Conservation (phyloP, 2,329 filamentous ascomycete genomes). For the Polychaeton citri region DNA sequence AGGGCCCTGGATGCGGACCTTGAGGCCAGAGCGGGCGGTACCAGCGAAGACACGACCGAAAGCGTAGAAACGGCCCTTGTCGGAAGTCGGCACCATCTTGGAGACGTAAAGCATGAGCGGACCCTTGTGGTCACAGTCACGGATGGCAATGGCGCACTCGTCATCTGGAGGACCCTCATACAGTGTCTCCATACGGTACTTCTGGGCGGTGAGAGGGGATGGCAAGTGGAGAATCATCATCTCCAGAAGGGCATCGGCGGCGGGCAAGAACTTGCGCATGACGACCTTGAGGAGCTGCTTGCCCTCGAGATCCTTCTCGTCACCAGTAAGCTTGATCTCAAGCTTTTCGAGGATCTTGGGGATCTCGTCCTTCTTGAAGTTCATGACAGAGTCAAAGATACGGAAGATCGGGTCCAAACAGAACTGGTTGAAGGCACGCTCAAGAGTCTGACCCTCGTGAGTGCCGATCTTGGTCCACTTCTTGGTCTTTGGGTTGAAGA, state of each 20-base stretch:
- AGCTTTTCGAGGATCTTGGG: slow-evolving; percentile 78
- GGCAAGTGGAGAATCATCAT: slow-evolving; percentile 99
- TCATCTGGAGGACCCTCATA: slow-evolving; percentile 97
- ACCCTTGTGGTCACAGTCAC: slow-evolving; percentile 94
- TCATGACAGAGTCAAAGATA: slow-evolving; percentile 93
- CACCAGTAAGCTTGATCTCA: slow-evolving; percentile 72
- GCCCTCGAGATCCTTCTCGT: slow-evolving; percentile 89
- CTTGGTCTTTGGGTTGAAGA: slow-evolving; percentile 99
- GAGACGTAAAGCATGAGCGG: slow-evolving; percentile 99
- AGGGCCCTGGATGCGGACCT: slow-evolving; percentile 99
- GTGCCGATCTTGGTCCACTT: slow-evolving; percentile 91
- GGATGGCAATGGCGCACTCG: slow-evolving; percentile 87
- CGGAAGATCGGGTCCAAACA: slow-evolving; percentile 99
- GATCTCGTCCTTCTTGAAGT: slow-evolving; percentile 96
- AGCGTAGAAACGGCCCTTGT: slow-evolving; percentile 99
- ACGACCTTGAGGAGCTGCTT: slow-evolving; percentile 96
- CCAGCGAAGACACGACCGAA: slow-evolving; percentile 99
- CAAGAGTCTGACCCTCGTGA: slow-evolving; percentile 74
- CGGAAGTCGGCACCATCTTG: slow-evolving; percentile 99
- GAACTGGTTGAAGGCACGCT: slow-evolving; percentile 99
- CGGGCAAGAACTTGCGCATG: slow-evolving; percentile 98
- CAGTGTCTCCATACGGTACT: slow-evolving; percentile 94
- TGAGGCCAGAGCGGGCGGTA: slow-evolving; percentile 93
- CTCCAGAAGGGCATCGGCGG: slow-evolving; percentile 94
- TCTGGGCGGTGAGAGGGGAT: slow-evolving; percentile 89